A percentile compares a stretch with the other conserved stretches of the same genome.
phyloP scores from a whole-genome alignment of 345 rosid genomes.

The Nasturtium officinale region DNA sequence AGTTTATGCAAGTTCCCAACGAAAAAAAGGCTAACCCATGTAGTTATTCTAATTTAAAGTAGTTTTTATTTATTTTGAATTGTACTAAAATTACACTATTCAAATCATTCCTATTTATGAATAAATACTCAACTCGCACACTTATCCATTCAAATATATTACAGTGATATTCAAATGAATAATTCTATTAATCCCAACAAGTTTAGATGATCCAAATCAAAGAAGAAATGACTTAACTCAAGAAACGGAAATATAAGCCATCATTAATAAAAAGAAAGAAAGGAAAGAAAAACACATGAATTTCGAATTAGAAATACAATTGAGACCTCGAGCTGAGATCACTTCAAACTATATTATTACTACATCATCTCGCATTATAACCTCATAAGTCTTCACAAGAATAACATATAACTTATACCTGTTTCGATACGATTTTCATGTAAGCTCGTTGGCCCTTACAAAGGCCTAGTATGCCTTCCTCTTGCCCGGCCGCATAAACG shows the following conservation, averaged over 20 bases:
- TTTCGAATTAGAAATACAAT: conserved; percentile 37
- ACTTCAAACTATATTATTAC: conserved; percentile 23
- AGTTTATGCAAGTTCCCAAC: too few relatives aligned
- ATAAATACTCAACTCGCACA: too few relatives aligned
- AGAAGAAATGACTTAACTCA: background rate
- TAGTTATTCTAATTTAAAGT: too few relatives aligned
- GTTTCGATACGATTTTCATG: conserved; percentile 21
- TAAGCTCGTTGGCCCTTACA: conserved; percentile 39
- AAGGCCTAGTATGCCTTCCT: conserved; percentile 79
- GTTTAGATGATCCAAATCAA: background rate
- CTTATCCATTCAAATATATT: too few relatives aligned
- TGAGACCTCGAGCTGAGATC: conserved; percentile 62
- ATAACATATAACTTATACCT: conserved; percentile 36
- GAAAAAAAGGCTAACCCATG: too few relatives aligned
- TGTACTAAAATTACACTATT: too few relatives aligned
- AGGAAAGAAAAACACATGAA: conserved; percentile 2
- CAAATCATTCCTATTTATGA: too few relatives aligned
- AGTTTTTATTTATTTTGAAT: too few relatives aligned
- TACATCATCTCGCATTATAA: conserved; percentile 31
- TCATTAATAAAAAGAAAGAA: conserved; percentile 7
- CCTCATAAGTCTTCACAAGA: conserved; percentile 24
- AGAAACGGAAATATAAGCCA: background rate
- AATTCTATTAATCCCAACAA: background rate
- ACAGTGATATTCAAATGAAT: background rate
- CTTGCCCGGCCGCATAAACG: conserved; percentile 78